Percentiles rank a stretch among this genome's conserved stretches.
Evolutionary conservation across 176 grass and related monocot species (phyloP).

Genomic region (Paspalum vaginatum): DNA sequence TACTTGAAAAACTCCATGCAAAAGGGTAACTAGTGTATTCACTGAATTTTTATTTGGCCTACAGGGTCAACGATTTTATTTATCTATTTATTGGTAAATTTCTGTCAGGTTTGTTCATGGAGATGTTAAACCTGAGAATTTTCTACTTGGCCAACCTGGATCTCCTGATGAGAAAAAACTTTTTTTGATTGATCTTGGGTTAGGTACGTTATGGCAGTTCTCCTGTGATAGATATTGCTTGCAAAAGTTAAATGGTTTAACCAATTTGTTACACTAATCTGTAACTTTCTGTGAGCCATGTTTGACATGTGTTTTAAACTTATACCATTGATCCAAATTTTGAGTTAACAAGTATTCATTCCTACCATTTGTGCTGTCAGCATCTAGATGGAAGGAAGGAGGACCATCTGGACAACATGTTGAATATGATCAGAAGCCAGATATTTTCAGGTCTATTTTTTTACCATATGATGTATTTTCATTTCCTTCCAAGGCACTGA

Average conservation of each 20-base stretch:
- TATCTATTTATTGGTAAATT: slow-evolving; percentile 18
- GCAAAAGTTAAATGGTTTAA: neutral
- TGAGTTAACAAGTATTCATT: slow-evolving; percentile 21
- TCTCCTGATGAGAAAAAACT: slow-evolving; percentile 98
- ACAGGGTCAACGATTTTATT: neutral
- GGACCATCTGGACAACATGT: slow-evolving; percentile 83
- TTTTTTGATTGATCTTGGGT: slow-evolving; percentile 97
- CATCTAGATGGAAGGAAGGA: slow-evolving; percentile 95
- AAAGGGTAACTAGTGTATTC: slow-evolving; percentile 66
- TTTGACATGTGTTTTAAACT: slow-evolving; percentile 5
- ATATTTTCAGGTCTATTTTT: slow-evolving; percentile 86
- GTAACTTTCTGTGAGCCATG: slow-evolving; percentile 4
- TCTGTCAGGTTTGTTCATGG: slow-evolving; percentile 94
- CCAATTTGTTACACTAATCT: slow-evolving; percentile 19
- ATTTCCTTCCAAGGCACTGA: slow-evolving; percentile 27
- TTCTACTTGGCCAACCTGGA: slow-evolving; percentile 94
- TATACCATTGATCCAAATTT: slow-evolving; percentile 6
- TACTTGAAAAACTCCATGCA: slow-evolving; percentile 93
- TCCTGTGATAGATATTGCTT: slow-evolving; percentile 27
- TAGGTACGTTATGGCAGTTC: slow-evolving; percentile 56
- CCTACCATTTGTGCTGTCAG: slow-evolving; percentile 48
- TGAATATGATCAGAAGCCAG: slow-evolving; percentile 95
- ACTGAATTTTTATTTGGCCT: neutral
- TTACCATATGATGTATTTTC: slow-evolving; percentile 16
- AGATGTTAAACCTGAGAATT: slow-evolving; percentile 98